phyloP scores from a whole-genome alignment of 192 early-diverging fungal species.

The Phycomyces nitens region DNA sequence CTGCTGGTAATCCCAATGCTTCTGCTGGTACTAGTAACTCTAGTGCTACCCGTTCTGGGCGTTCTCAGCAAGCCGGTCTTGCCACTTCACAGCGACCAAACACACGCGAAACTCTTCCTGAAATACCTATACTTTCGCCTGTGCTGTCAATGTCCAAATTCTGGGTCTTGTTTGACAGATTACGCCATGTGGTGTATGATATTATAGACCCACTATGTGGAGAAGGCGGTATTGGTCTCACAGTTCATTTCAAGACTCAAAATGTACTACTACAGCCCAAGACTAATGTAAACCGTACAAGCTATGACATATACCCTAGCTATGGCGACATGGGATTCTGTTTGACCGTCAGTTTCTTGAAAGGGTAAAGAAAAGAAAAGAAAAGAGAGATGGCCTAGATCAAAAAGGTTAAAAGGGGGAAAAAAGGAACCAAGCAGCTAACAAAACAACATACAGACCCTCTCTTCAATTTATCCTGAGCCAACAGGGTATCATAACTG shows the following conservation, averaged over 20 bases:
- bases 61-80: not conserved
- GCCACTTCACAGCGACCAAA: not conserved
- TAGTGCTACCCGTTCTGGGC: not conserved
- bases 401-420: too few relatives aligned
- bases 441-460: slow-evolving; percentile 9
- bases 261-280: not conserved
- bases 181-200: slow-evolving; percentile 23
- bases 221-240: slow-evolving; percentile 26
- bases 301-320: slow-evolving; percentile 21
- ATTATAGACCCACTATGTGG: slow-evolving; percentile 22
- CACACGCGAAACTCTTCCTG: not conserved
- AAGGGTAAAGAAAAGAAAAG: slow-evolving; percentile 25
- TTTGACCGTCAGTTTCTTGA: slow-evolving; percentile 27
- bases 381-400: not conserved
- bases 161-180: slow-evolving; percentile 27
- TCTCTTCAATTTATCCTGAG: slow-evolving; percentile 25
- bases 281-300: not conserved
- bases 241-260: slow-evolving; percentile 26
- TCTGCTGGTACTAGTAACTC: slow-evolving; percentile 1
- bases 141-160: slow-evolving; percentile 27
- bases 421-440: not conserved
- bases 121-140: slow-evolving; percentile 22
- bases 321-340: slow-evolving; percentile 14
- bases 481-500: slow-evolving; percentile 24
- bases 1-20: not conserved